Conservation (phyloP, 768 basidiomycete species). For the Asterophora parasitica region DNA sequence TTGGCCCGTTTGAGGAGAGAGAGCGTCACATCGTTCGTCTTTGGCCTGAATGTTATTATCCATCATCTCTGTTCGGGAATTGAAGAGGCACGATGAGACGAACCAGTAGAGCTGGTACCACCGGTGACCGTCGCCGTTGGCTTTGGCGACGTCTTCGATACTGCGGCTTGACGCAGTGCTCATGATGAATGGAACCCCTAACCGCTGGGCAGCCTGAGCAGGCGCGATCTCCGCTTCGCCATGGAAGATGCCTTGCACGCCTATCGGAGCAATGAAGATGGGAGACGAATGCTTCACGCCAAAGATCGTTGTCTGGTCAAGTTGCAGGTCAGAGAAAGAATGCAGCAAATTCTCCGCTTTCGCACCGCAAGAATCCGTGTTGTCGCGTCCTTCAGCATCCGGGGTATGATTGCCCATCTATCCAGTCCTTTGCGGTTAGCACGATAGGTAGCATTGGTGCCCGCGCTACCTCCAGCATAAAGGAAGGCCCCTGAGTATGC, state of each 20-base stretch:
- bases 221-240: slow-evolving; percentile 67
- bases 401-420: slow-evolving; percentile 72
- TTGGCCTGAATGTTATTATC: slow-evolving; percentile 44
- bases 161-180: slow-evolving; percentile 70
- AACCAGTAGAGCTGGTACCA: slow-evolving; percentile 87
- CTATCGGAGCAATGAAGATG: slow-evolving; percentile 67
- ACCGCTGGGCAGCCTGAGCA: slow-evolving; percentile 57
- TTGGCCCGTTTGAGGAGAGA: slow-evolving; percentile 67
- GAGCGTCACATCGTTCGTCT: slow-evolving; percentile 50
- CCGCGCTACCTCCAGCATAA: slow-evolving; percentile 78
- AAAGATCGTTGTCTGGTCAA: slow-evolving; percentile 59
- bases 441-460: slow-evolving; percentile 58
- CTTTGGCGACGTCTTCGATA: slow-evolving; percentile 72
- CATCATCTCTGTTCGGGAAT: no score
- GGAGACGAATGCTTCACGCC: slow-evolving; percentile 61
- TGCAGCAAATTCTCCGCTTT: neutral
- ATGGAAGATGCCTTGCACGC: slow-evolving; percentile 73
- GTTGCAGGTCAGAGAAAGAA: neutral
- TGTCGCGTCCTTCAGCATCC: slow-evolving; percentile 65
- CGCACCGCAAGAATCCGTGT: slow-evolving; percentile 55
- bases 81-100: slow-evolving; percentile 9
- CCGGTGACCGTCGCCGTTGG: slow-evolving; percentile 60
- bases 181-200: slow-evolving; percentile 67
- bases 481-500: slow-evolving; percentile 51
- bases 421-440: slow-evolving; percentile 63